phyloP scores from a whole-genome alignment of 305 asterid genomes.

The Fraxinus baroniana region DNA sequence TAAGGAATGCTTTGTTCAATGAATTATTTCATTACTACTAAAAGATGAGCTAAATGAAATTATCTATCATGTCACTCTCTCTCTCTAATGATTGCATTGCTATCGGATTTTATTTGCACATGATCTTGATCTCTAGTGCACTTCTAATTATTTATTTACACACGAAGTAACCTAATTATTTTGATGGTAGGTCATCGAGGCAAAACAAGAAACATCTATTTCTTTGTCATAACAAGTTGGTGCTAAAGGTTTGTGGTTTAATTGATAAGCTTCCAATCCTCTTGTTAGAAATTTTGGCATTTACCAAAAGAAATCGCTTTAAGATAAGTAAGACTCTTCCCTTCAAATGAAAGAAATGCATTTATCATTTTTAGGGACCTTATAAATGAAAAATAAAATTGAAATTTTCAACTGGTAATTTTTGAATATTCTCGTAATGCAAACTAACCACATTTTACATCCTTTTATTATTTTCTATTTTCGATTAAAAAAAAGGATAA shows the following conservation, averaged over 20 bases:
- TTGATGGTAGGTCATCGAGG: constrained; percentile 73
- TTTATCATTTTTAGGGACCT: not conserved
- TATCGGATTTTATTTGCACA: constrained; percentile 14
- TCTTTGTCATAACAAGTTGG: constrained; percentile 78
- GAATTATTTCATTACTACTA: constrained; percentile 71
- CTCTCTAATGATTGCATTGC: constrained; percentile 21
- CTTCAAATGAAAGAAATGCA: not conserved
- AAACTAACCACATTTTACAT: constrained; percentile 1
- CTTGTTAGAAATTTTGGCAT: constrained; percentile 66
- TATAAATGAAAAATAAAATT: constrained; percentile 12
- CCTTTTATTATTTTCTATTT: not conserved
- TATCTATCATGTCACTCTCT: constrained; percentile 67
- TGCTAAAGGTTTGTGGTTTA: constrained; percentile 84
- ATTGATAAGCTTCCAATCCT: constrained; percentile 87
- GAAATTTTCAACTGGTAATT: not conserved
- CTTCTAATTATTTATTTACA: not conserved
- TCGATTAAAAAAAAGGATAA: not conserved
- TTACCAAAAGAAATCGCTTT: constrained; percentile 83
- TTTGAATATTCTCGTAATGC: constrained; percentile 11
- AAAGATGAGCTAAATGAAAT: constrained; percentile 94
- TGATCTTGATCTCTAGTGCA: constrained; percentile 3
- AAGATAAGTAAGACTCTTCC: constrained; percentile 45
- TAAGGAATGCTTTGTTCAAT: constrained; percentile 65
- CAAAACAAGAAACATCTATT: constrained; percentile 80
- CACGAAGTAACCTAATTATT: constrained; percentile 10